Evolutionary conservation across 2,329 filamentous ascomycete species (phyloP), one percentile per base, ranked within the genome.

Genomic region (Pseudogymnoascus sp.): DNA sequence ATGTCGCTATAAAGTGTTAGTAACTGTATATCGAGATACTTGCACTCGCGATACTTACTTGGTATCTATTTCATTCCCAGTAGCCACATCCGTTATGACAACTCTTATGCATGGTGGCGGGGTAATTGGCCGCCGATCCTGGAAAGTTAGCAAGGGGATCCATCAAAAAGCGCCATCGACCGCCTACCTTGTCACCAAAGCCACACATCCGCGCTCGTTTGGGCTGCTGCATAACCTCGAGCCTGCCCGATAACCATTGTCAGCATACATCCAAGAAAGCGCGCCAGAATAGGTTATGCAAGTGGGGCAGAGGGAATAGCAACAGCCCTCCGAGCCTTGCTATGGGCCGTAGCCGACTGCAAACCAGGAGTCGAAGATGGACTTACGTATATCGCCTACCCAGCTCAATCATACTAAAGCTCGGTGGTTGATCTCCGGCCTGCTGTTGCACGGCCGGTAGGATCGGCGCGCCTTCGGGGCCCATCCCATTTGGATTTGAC

Each of bases 151-250:
- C 49, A 23, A 67, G 9, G 39, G 60, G 33, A 62, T 42, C 8
- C 14, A 60, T 58, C 19, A 62, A 60, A 61, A 60, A 52, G 25
- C 59, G 60, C 49, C 61, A 60, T 28, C 52, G 36, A 61, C 63
- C 62, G 69, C 78, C 62, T 77, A 94, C 91, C 83, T 97, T 99
- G 79, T 99, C 94, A 66, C 94, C 94, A 77, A 97, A 99, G 6
- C 94, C 94, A 78, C 94, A 99, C 94, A 97, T 97, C 65, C 94
- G 90, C 67, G 94, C 94, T 70, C 94, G 86, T 70, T 91, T 83
- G 60, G 94, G 94, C 75, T 97, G 92, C 78, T 99, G 94, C 67
- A 90, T 86, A 64, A 97, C 91, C 67, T 87, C 80, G 60, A 96
- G 82, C 65, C 86, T 89, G 33, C 5, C 9, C 5, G 3, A 39